A percentile compares a stretch with the other conserved stretches of the same genome.
These are phyloP conservation scores for Erodium trifolium DNA, from an alignment of 441 rosid genomes.

Conservation along the genomic window DNA sequence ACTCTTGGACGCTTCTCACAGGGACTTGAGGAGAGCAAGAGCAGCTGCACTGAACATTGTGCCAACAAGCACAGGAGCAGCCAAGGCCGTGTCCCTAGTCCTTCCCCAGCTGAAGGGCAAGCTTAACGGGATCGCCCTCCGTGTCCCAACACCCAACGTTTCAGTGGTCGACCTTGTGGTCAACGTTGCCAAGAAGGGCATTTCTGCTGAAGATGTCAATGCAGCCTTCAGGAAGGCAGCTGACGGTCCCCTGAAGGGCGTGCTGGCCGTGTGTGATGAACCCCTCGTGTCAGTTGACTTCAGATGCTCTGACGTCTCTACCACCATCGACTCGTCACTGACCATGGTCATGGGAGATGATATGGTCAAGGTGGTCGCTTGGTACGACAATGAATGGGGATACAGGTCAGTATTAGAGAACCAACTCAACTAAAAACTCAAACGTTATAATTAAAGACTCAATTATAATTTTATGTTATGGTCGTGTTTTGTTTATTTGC, in stretches of 20 bases:
- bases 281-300: conserved; percentile 92
- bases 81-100: conserved; percentile 92
- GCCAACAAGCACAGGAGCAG: conserved; percentile 98
- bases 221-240: conserved; percentile 89
- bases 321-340: conserved; percentile 85
- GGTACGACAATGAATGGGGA: conserved; percentile 99
- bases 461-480: too few species aligned
- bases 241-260: conserved; percentile 70
- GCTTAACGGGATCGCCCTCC: conserved; percentile 74
- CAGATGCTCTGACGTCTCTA: conserved; percentile 81
- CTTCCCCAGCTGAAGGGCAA: conserved; percentile 42
- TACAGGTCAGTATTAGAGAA: conserved; percentile 46
- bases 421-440: too few species aligned
- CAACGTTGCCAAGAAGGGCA: conserved; percentile 75
- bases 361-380: conserved; percentile 94
- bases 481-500: conserved; percentile 16
- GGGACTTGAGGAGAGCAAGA: conserved; percentile 95
- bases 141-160: conserved; percentile 96
- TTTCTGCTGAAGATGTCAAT: conserved; percentile 80
- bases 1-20: conserved; percentile 91
- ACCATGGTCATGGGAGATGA: conserved; percentile 99
- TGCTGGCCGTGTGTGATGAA: conserved; percentile 71
- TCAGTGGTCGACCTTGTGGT: conserved; percentile 90
- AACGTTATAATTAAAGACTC: too few species aligned
- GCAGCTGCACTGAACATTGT: conserved; percentile 96